These are phyloP conservation scores for Jackrogersella minutella DNA, from an alignment of 495 filamentous ascomycete genomes.

Conservation along the genomic window DNA sequence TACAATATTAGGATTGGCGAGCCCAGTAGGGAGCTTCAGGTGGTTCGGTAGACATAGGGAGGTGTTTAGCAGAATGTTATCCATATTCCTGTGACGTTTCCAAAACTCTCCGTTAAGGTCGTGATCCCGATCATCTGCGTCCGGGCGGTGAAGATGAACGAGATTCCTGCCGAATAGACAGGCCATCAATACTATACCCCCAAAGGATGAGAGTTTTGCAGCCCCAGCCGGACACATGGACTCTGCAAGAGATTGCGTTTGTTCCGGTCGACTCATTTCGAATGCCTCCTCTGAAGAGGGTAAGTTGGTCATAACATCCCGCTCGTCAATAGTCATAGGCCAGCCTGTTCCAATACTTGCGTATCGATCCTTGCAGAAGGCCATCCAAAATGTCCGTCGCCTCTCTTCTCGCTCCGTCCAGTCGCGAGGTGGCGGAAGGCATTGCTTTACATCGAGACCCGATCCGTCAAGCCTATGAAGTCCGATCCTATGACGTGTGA, in stretches of 20 bases:
- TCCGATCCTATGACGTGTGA: constrained; percentile 66
- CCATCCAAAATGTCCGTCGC: constrained; percentile 92
- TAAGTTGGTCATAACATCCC: constrained; percentile 87
- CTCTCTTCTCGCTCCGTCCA: constrained; percentile 95
- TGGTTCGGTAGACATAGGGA: constrained; percentile 83
- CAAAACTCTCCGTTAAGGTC: constrained; percentile 96
- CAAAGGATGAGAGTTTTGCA: constrained; percentile 77
- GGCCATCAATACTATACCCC: constrained; percentile 82
- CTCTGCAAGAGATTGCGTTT: constrained; percentile 72
- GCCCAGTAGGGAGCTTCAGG: constrained; percentile 79
- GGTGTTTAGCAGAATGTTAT: constrained; percentile 88
- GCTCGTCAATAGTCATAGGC: constrained; percentile 94
- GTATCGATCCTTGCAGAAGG: constrained; percentile 88
- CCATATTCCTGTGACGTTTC: constrained; percentile 89
- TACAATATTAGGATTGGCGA: constrained; percentile 84
- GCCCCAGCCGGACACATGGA: constrained; percentile 77
- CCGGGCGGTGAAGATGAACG: constrained; percentile 90
- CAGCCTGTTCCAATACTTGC: constrained; percentile 97
- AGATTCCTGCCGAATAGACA: constrained; percentile 94
- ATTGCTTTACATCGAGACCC: constrained; percentile 93
- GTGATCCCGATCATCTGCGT: constrained; percentile 79
- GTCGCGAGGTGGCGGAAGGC: constrained; percentile 81
- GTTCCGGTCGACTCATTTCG: constrained; percentile 75
- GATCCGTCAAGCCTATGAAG: constrained; percentile 86
- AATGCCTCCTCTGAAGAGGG: constrained; percentile 89